Base-by-base conservation (phyloP, 148 eudicot species). In the Vaccinium corymbosum region DNA sequence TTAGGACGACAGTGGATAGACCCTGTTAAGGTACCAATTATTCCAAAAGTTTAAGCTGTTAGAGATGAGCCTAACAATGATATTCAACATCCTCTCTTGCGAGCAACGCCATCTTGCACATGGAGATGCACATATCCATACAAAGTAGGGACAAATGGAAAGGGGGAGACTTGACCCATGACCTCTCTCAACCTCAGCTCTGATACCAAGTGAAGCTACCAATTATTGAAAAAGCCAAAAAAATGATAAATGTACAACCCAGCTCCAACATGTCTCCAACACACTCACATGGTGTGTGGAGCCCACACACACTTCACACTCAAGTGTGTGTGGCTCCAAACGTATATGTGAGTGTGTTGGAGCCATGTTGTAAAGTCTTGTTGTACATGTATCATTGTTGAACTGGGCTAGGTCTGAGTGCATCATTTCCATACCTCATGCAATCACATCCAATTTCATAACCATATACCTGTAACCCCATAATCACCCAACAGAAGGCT, bases 351-450 rank as follows among this genome's bases (percentile, higher is more conserved):
- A 35, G 38, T 35, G 38, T 35, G 3, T 35, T 35, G 38, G 38
- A 35, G 38, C 38, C 38, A 35, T 35, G 38, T 35, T 35, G 38
- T 35, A 35, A 35, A 35, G 38, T 35, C 2, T 35, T 35, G 38
- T 35, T 35, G 38, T 2, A 35, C 38, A 2, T 35, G 38, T 35
- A 35, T 35, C 38, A 35, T 35, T 35, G 38, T 35, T 35, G 3
- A 35, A 78, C 35, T 22, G 61, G 35, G 55, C 35, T 42, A 16
- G 72, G 66, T 38, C 52, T 80, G 56, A 38, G 73, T 42, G 55
- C 9, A 80, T 62, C 74, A 61, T 62, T 62, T 57, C 22, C 55
- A 16, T 62, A 80, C 55, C 76, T 29, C 55, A 79, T 48, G 46
- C 46, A 64, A 15, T 49, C 53, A 25, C 27, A 49, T 25, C 56